A percentile compares a stretch with the other conserved stretches of the same genome.
phyloP scores from a whole-genome alignment of 1,284 basidiomycete species.

The Lentinus polychrous region DNA sequence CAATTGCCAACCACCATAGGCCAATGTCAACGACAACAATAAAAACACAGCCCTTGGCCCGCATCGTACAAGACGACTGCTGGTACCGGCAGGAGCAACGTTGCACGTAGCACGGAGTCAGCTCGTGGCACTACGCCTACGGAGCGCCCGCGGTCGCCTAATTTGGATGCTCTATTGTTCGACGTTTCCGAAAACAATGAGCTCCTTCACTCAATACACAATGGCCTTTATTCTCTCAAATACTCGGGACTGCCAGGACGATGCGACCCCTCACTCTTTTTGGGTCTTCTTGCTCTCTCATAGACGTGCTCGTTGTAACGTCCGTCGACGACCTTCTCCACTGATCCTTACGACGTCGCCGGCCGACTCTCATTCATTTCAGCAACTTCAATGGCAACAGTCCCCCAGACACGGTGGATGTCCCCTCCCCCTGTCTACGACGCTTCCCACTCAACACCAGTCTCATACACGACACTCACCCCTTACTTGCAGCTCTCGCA shows the following conservation, averaged over 20 bases:
- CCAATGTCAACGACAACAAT: too few species aligned
- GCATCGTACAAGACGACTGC: too few species aligned
- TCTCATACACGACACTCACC: slow-evolving; percentile 46
- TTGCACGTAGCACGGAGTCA: too few species aligned
- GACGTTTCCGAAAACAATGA: slow-evolving; percentile 15
- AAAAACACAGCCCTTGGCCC: too few species aligned
- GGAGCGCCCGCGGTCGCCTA: slow-evolving; percentile 1
- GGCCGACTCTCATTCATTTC: slow-evolving; percentile 39
- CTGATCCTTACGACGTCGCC: slow-evolving; percentile 33
- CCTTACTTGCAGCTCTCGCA: slow-evolving; percentile 82
- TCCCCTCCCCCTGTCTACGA: slow-evolving; percentile 51
- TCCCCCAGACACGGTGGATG: slow-evolving; percentile 29
- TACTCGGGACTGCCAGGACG: slow-evolving; percentile 7
- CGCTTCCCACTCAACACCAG: slow-evolving; percentile 31
- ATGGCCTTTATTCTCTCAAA: slow-evolving; percentile 21
- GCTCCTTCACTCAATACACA: slow-evolving; percentile 14
- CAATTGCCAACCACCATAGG: too few species aligned
- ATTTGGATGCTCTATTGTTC: slow-evolving; percentile 3
- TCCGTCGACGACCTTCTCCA: slow-evolving; percentile 22
- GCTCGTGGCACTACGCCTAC: neutral
- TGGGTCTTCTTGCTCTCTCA: slow-evolving; percentile 13
- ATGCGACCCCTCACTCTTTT: slow-evolving; percentile 7
- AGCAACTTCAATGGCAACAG: slow-evolving; percentile 16
- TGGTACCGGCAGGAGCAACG: too few species aligned
- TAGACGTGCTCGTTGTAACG: slow-evolving; percentile 14